These are phyloP conservation scores for Nematodospora anomalae DNA, from an alignment of 1,139 yeast species.

Conservation along the genomic window DNA sequence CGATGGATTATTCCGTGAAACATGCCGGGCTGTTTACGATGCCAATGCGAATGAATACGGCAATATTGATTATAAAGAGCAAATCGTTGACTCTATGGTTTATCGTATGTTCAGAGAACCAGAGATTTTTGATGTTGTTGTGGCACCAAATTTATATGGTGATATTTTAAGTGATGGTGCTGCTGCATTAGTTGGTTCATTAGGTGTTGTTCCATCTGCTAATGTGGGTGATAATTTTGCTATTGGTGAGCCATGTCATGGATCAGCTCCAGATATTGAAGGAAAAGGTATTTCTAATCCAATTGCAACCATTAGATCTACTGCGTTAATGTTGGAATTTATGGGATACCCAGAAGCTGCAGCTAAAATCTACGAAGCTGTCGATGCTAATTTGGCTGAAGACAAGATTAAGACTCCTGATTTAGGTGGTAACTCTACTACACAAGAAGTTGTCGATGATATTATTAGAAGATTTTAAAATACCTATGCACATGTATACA, in stretches of 20 bases:
- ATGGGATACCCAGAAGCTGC: slow-evolving; percentile 91
- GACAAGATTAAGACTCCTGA: slow-evolving; percentile 88
- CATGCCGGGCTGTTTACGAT: slow-evolving; percentile 75
- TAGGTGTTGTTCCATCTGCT: slow-evolving; percentile 98
- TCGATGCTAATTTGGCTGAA: slow-evolving; percentile 86
- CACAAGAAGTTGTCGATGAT: slow-evolving; percentile 85
- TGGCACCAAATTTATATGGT: slow-evolving; percentile 97
- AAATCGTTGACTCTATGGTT: slow-evolving; percentile 98
- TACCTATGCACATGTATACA: too few relatives aligned
- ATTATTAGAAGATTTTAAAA: slow-evolving; percentile 49
- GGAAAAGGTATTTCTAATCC: slow-evolving; percentile 96
- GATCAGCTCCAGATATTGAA: slow-evolving; percentile 97
- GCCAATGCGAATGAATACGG: slow-evolving; percentile 58
- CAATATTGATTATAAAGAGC: slow-evolving; percentile 75
- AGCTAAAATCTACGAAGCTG: slow-evolving; percentile 88
- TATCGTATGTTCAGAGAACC: slow-evolving; percentile 99
- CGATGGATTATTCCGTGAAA: slow-evolving; percentile 95
- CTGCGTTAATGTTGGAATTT: slow-evolving; percentile 96
- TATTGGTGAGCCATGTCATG: slow-evolving; percentile 99
- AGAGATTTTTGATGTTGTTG: slow-evolving; percentile 93
- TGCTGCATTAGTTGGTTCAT: slow-evolving; percentile 96
- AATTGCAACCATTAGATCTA: slow-evolving; percentile 94
- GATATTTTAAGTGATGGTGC: slow-evolving; percentile 98
- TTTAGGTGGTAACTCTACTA: slow-evolving; percentile 84
- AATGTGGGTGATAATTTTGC: slow-evolving; percentile 95